Percentiles rank a stretch among this genome's conserved stretches.
Conservation (phyloP, 1,284 basidiomycete species). For the Puccinia polysora region DNA sequence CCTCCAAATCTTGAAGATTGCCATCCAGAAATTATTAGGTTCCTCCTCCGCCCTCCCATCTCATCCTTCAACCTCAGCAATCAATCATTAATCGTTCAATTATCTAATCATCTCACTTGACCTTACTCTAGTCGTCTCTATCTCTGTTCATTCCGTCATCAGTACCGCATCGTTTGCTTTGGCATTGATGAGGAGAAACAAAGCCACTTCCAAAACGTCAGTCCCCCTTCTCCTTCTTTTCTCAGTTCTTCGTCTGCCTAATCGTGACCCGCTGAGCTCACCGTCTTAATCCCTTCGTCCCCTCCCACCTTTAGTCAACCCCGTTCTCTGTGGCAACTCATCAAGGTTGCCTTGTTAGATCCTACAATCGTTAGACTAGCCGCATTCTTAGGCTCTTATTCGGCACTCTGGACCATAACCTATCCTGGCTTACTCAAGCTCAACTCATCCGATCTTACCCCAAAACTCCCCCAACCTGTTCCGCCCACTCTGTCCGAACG, state of each 20-base stretch:
- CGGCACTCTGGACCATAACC: constrained; percentile 31
- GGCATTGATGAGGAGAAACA: constrained; percentile 25
- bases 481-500: too few species aligned
- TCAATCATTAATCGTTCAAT: not conserved
- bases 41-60: not conserved
- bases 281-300: not conserved
- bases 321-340: constrained; percentile 13
- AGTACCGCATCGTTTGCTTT: constrained; percentile 30
- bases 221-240: not conserved
- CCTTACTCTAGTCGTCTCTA: constrained; percentile 24
- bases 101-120: not conserved
- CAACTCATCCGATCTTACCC: not conserved
- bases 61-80: not conserved
- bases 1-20: constrained; percentile 30
- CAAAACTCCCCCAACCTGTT: not conserved
- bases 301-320: constrained; percentile 9
- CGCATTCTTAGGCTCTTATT: constrained; percentile 31
- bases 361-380: constrained; percentile 25
- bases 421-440: constrained; percentile 34
- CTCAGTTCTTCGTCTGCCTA: not conserved
- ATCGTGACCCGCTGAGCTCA: not conserved
- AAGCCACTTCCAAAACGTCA: constrained; percentile 25
- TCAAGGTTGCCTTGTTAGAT: constrained; percentile 15
- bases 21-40: constrained; percentile 37
- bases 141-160: constrained; percentile 34